phyloP scores from a whole-genome alignment of 805 yeast genomes.

The Lipomyces starkeyi region DNA sequence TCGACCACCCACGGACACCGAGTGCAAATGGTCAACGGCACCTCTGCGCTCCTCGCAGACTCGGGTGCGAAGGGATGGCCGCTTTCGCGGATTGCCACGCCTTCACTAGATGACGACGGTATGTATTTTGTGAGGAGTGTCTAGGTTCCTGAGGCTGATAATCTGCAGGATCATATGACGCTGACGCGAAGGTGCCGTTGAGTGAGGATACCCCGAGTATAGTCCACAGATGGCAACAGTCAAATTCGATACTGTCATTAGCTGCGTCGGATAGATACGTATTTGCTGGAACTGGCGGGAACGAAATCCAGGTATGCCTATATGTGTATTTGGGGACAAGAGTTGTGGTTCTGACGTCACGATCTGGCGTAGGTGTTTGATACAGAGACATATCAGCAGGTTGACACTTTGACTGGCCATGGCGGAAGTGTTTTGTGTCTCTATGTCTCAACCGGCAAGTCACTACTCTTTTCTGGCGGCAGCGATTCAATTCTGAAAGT shows the following conservation, averaged over 20 bases:
- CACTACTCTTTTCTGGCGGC: conserved; percentile 78
- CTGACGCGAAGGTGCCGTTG: conserved; percentile 7
- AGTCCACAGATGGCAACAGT: conserved; percentile 78
- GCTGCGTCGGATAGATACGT: conserved; percentile 48
- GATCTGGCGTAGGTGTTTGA: conserved; percentile 52
- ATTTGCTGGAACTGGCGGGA: conserved; percentile 91
- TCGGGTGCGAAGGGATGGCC: conserved; percentile 9
- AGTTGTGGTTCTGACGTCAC: background rate
- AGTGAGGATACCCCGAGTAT: conserved; percentile 37
- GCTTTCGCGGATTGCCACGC: conserved; percentile 5
- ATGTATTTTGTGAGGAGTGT: background rate
- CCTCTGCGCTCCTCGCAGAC: background rate
- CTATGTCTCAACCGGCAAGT: conserved; percentile 52
- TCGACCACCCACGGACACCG: no score
- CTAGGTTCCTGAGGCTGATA: background rate
- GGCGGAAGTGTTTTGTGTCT: conserved; percentile 77
- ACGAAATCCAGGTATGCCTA: conserved; percentile 63
- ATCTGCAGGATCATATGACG: background rate
- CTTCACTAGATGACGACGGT: conserved; percentile 16
- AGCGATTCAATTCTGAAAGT: conserved; percentile 84
- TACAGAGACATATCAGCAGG: conserved; percentile 64
- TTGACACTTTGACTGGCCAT: conserved; percentile 63
- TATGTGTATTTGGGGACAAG: background rate
- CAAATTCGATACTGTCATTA: conserved; percentile 71
- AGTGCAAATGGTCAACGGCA: background rate